Evolutionary conservation across 306 rosid species (phyloP).

Genomic region (Casuarina cunninghamiana): DNA sequence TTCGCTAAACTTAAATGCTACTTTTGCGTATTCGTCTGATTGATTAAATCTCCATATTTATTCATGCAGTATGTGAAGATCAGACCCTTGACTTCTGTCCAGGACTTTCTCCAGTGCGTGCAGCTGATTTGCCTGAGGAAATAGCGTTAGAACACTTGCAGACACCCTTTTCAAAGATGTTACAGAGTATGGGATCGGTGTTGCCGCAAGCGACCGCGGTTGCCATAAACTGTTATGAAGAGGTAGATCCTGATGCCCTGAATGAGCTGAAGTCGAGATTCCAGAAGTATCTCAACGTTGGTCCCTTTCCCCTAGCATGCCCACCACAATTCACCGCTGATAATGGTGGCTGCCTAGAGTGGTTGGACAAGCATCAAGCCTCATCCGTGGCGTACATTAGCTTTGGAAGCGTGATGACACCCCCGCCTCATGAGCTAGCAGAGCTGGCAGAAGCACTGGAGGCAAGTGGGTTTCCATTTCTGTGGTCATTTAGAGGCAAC

Average conservation of each 20-base stretch:
- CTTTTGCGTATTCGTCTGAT: background rate
- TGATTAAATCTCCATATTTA: background rate
- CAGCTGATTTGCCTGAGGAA: conserved; percentile 56
- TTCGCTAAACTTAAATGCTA: background rate
- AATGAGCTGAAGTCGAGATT: conserved; percentile 36
- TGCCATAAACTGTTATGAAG: conserved; percentile 58
- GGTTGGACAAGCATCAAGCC: conserved; percentile 46
- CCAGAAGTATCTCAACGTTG: conserved; percentile 43
- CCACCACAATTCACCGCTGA: conserved; percentile 20
- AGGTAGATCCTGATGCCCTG: conserved; percentile 26
- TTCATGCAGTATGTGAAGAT: conserved; percentile 21
- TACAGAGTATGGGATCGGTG: conserved; percentile 54
- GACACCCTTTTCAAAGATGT: conserved; percentile 41
- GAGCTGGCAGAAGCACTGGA: conserved; percentile 55
- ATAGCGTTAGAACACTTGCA: conserved; percentile 16
- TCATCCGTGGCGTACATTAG: conserved; percentile 57
- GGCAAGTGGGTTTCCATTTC: conserved; percentile 41
- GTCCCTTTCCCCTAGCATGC: conserved; percentile 53
- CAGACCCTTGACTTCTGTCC: conserved; percentile 50
- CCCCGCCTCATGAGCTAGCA: conserved; percentile 53
- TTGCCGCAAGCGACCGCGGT: conserved; percentile 60
- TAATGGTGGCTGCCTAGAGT: conserved; percentile 48
- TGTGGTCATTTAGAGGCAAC: conserved; percentile 61
- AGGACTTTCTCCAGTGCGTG: conserved; percentile 40
- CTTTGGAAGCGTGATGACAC: conserved; percentile 54